Conservation (phyloP, 306 rosid species). For the Vachellia pachyceras region DNA sequence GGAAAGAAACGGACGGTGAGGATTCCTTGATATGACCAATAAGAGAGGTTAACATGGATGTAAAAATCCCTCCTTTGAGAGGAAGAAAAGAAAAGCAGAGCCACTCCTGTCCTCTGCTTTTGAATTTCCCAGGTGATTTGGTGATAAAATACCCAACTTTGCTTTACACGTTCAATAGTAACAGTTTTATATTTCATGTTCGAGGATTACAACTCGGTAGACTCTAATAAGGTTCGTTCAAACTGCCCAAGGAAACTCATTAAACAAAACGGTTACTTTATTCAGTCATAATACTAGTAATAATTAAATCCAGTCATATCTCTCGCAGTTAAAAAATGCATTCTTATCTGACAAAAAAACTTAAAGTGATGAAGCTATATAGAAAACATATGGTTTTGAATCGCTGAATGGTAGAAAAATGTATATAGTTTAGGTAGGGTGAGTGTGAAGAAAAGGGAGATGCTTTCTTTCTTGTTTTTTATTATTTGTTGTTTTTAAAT, state of each 20-base stretch:
- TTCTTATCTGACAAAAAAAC: not conserved
- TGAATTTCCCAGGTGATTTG: conserved; percentile 36
- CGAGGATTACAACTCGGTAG: not conserved
- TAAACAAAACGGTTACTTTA: not conserved
- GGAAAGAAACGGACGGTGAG: conserved; percentile 49
- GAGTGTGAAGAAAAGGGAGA: conserved; percentile 41
- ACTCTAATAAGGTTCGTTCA: not conserved
- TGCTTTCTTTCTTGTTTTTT: conserved; percentile 38
- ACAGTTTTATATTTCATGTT: not conserved
- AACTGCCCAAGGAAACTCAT: not conserved
- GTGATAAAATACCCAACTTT: conserved; percentile 43
- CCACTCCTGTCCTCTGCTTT: conserved; percentile 59
- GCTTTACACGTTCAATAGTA: not conserved
- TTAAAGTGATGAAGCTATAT: not conserved
- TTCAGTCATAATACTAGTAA: too few relatives aligned
- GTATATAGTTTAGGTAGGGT: not conserved
- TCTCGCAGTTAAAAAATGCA: not conserved
- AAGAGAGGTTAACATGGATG: conserved; percentile 39
- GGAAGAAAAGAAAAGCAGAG: conserved; percentile 31
- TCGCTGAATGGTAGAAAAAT: not conserved
- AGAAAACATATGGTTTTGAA: not conserved
- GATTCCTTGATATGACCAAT: conserved; percentile 52
- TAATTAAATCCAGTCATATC: not conserved
- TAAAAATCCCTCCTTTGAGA: conserved; percentile 21
- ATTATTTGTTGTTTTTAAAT: conserved; percentile 25